Evolutionary conservation across 768 basidiomycete species (phyloP).

Genomic region (Lentinus tigrinus): DNA sequence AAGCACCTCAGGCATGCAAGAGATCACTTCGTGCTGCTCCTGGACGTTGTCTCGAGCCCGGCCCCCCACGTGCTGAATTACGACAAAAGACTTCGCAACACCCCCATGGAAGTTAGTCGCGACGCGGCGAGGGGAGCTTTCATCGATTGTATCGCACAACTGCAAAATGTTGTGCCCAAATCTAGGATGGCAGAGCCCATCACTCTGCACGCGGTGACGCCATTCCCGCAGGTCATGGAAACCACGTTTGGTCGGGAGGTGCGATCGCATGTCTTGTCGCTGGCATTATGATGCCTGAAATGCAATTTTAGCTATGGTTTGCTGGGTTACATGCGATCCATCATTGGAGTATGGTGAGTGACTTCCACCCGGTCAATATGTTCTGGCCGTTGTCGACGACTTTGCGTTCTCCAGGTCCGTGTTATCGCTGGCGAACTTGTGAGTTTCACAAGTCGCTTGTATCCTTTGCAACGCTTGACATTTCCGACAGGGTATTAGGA

Average conservation of each 20-base stretch:
- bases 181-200: slow-evolving; percentile 55
- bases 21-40: slow-evolving; percentile 75
- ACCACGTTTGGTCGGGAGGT: slow-evolving; percentile 87
- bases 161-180: slow-evolving; percentile 53
- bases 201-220: slow-evolving; percentile 78
- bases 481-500: slow-evolving; percentile 45
- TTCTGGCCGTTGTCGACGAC: background rate
- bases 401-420: slow-evolving; percentile 52
- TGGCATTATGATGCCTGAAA: slow-evolving; percentile 4
- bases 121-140: slow-evolving; percentile 58
- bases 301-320: slow-evolving; percentile 69
- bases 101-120: slow-evolving; percentile 77
- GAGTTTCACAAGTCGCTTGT: slow-evolving; percentile 22
- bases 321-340: slow-evolving; percentile 83
- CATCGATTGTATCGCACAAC: slow-evolving; percentile 49
- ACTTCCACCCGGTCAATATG: background rate
- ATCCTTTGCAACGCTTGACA: background rate
- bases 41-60: slow-evolving; percentile 49
- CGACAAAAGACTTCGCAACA: slow-evolving; percentile 73
- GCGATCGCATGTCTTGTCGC: slow-evolving; percentile 6
- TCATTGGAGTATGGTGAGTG: slow-evolving; percentile 84
- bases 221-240: slow-evolving; percentile 69
- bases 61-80: slow-evolving; percentile 64
- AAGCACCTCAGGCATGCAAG: slow-evolving; percentile 86
- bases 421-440: slow-evolving; percentile 85